Base-by-base conservation (phyloP, 106 monocot species). In the Dendrobium chrysotoxum region DNA sequence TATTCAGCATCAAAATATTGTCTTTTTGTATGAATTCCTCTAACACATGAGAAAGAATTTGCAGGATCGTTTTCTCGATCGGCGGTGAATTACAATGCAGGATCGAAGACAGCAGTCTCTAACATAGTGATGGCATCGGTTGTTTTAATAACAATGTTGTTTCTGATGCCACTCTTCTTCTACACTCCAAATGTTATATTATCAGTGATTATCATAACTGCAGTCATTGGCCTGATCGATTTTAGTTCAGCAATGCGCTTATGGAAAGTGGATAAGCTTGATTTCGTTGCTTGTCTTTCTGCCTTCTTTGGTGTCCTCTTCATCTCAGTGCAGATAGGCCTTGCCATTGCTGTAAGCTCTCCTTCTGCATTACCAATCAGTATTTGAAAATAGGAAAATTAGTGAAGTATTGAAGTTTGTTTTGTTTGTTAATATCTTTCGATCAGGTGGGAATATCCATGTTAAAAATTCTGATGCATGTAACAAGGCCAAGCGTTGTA, bases 391-490 rank as follows among this genome's bases (percentile, higher is more conserved):
- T 74, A 42, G 1, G 66, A 35, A 31, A 28, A 16, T 70, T 70
- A 15, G n/a, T 10, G 35, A 35, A 70, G 31, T 13, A 13, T 31
- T 70, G 70, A 70, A 70, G 20, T 21, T 42, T 40, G 40, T 74
- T 74, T n/a, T 42, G 20, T 42, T 25, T 53, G 11, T 28, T 70
- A n/a, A n/a, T n/a, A 31, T 4, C 15, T 79, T 83, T 83, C n/a
- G n/a, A n/a, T n/a, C 86, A 91, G 91, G 50, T 89, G 17, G 88
- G 88, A 2, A 85, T 92, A 53, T 92, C 92, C 12, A 45, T 90
- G 26, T 83, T 92, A 28, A 92, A 90, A 83, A 92, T 92, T 80
- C 65, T 92, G 53, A 71, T 92, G 50, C 92, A 92, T 55, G 92
- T 90, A 35, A 92, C 90, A 21, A 54, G 92, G 84, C 92, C 92